Conservation (phyloP, 2,329 filamentous ascomycete species). For the Colletotrichum abscissum region DNA sequence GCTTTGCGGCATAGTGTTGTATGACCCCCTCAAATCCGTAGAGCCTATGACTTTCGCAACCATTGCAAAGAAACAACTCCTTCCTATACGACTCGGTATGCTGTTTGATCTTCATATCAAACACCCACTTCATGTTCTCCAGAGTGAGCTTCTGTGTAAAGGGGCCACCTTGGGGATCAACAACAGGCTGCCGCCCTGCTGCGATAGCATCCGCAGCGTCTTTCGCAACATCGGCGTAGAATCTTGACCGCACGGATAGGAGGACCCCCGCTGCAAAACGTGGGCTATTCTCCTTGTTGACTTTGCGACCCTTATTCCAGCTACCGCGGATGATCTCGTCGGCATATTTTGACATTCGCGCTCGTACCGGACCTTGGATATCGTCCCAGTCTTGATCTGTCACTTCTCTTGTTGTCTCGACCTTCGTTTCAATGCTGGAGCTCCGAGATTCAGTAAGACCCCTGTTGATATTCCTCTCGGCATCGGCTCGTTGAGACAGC, state of each 20-base stretch:
- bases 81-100: conserved; percentile 73
- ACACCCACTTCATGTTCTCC: conserved; percentile 90
- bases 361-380: conserved; percentile 73
- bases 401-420: conserved; percentile 56
- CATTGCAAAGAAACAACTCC: conserved; percentile 81
- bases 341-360: conserved; percentile 73
- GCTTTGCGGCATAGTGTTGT: conserved; percentile 87
- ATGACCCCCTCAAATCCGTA: conserved; percentile 84
- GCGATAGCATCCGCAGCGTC: conserved; percentile 60
- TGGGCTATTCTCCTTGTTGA: conserved; percentile 72
- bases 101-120: conserved; percentile 80
- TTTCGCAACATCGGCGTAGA: conserved; percentile 70
- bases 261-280: conserved; percentile 80
- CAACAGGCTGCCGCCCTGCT: conserved; percentile 55
- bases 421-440: conserved; percentile 47
- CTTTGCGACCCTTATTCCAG: conserved; percentile 73
- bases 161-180: conserved; percentile 63
- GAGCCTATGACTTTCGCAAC: conserved; percentile 74
- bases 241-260: conserved; percentile 73
- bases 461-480: conserved; percentile 67
- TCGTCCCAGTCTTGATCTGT: conserved; percentile 79
- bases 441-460: conserved; percentile 43
- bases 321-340: conserved; percentile 75
- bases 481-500: conserved; percentile 71
- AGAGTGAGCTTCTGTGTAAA: conserved; percentile 74